These are phyloP conservation scores for Linderniella brevidens DNA, from an alignment of 257 asterid species.

Conservation along the genomic window DNA sequence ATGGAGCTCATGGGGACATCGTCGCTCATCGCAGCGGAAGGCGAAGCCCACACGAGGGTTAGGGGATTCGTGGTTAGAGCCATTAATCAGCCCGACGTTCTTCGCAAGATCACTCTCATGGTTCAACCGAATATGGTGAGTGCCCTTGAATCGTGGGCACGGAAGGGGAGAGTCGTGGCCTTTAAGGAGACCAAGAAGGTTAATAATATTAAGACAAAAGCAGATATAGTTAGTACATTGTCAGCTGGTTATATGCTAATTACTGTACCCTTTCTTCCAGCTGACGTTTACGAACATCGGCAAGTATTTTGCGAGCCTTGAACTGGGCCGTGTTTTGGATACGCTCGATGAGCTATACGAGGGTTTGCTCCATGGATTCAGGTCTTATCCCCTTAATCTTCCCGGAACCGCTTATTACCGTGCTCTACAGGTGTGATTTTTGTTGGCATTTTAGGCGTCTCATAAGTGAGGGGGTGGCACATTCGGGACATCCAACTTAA, in stretches of 20 bases:
- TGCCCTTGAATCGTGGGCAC: slow-evolving; percentile 28
- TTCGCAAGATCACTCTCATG: slow-evolving; percentile 26
- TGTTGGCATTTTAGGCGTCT: too few relatives aligned
- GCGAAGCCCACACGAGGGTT: slow-evolving; percentile 25
- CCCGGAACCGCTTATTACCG: slow-evolving; percentile 30
- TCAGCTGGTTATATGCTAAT: too few relatives aligned
- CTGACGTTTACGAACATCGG: slow-evolving; percentile 31
- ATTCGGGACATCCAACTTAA: too few relatives aligned
- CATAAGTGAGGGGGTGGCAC: too few relatives aligned
- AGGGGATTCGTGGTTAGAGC: slow-evolving; percentile 25
- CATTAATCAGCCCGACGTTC: slow-evolving; percentile 38
- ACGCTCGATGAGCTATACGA: slow-evolving; percentile 19
- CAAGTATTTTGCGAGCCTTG: slow-evolving; percentile 33
- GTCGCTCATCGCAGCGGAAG: slow-evolving; percentile 19
- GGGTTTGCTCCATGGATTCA: slow-evolving; percentile 22
- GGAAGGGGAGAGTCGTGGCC: slow-evolving; percentile 23
- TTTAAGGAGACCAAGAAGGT: slow-evolving; percentile 36
- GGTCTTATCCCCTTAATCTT: slow-evolving; percentile 30
- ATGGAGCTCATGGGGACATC: slow-evolving; percentile 22
- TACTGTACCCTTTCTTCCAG: slow-evolving; percentile 10
- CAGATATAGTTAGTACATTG: too few relatives aligned
- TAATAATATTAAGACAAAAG: neutral
- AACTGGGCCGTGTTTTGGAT: slow-evolving; percentile 26
- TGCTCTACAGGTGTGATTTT: slow-evolving; percentile 25
- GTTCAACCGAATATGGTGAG: slow-evolving; percentile 29